A percentile compares a stretch with the other conserved stretches of the same genome.
Conservation (phyloP, 441 rosid species). For the Gossypium davidsonii region DNA sequence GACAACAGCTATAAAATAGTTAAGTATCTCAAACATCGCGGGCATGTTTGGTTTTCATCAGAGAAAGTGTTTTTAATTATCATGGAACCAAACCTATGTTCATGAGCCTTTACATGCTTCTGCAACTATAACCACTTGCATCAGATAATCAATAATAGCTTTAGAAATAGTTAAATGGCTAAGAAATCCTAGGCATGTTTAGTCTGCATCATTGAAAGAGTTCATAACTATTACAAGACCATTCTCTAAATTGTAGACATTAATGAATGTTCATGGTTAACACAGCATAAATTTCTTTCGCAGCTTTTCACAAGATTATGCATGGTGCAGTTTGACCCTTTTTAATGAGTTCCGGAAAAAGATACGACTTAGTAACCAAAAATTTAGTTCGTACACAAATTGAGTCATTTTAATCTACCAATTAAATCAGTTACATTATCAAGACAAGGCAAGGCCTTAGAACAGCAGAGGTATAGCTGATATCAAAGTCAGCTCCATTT, state of each 20-base stretch:
- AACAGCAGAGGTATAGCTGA: not conserved
- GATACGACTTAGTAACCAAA: not conserved
- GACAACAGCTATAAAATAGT: not conserved
- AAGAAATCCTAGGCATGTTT: not conserved
- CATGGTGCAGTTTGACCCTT: not conserved
- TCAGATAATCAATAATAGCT: slow-evolving; percentile 7
- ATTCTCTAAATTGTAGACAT: not conserved
- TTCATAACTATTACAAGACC: not conserved
- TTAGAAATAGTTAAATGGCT: slow-evolving; percentile 7
- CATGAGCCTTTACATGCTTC: slow-evolving; percentile 51
- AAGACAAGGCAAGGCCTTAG: not conserved
- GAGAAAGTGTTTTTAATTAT: slow-evolving; percentile 25
- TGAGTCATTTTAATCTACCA: not conserved
- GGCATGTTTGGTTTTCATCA: not conserved
- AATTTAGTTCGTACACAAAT: not conserved
- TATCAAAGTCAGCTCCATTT: not conserved
- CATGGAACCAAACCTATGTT: slow-evolving; percentile 68
- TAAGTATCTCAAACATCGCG: not conserved
- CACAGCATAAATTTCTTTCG: not conserved
- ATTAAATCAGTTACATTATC: slow-evolving; percentile 8
- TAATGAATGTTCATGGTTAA: not conserved
- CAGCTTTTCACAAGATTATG: not conserved
- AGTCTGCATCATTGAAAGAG: not conserved
- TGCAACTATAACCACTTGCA: slow-evolving; percentile 28
- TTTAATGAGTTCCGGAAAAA: not conserved